Base-by-base conservation (phyloP, 495 filamentous ascomycete species). In the Patellaria atrata region DNA sequence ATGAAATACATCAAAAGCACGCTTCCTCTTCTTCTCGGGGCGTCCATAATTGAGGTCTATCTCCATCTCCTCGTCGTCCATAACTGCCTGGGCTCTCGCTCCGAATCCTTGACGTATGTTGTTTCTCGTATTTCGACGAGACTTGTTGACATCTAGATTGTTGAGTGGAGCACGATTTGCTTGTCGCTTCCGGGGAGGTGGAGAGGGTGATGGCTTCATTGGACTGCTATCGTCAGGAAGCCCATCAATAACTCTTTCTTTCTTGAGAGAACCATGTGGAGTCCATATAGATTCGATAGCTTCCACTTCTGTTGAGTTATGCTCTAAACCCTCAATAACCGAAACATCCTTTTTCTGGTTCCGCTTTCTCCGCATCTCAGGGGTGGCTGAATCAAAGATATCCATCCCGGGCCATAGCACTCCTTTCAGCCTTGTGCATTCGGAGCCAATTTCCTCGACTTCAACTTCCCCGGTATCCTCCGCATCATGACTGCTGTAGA, bases 281-380 rank as follows among this genome's bases (percentile, higher is more conserved):
- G 56, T 57, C 52, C 75, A 85, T 13, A 91, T 68, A 27, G 70
- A 54, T 51, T 94, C 85, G 0, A 56, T 68, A 5, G 82, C 73
- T 43, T 76, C 71, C n/a, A 86, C 73, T 4, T 62, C 58, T 14
- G 52, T 51, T 0, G 83, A 86, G 12, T 75, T 74, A 20, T 59
- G 50, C 43, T 82, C 67, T 63, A 94, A 81, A 44, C 67, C 65
- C 50, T 65, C 67, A 15, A 92, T 41, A 14, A 82, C 70, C 5
- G 68, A 76, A 9, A 61, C 64, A 36, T 81, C 76, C 48, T 94
- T 94, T 41, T 79, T 79, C 54, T 94, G 85, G 49, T 93, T 93
- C 25, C 85, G 71, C 57, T 71, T 81, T 23, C 79, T 71, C 48
- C 76, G 76, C 63, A 79, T 78, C 30, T 78, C 69, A 34, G 72